Percentiles rank a stretch among this genome's conserved stretches.
phyloP scores from a whole-genome alignment of 345 rosid genomes.

The Rhodamnia argentea region DNA sequence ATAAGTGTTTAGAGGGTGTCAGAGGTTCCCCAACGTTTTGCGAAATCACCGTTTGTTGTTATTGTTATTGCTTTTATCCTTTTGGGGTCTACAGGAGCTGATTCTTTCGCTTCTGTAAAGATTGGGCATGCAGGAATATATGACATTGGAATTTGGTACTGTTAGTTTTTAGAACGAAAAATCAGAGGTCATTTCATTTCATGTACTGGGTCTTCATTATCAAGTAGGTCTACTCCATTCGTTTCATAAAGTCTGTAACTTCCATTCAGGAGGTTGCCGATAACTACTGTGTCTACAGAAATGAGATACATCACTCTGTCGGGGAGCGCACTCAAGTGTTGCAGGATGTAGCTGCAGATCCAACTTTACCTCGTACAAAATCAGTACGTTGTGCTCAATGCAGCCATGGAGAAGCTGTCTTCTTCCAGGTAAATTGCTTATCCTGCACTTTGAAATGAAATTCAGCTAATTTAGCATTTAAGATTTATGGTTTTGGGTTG shows the following conservation, averaged over 20 bases:
- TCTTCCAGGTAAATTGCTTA: constrained; percentile 26
- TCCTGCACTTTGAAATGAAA: not conserved
- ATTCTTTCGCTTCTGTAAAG: not conserved
- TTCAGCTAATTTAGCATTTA: not conserved
- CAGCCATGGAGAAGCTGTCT: constrained; percentile 34
- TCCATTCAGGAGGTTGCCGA: constrained; percentile 36
- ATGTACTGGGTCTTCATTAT: not conserved
- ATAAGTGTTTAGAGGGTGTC: not conserved
- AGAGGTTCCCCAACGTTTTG: not conserved
- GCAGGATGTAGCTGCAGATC: constrained; percentile 49
- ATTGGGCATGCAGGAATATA: not conserved
- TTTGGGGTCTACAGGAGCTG: not conserved
- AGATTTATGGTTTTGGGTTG: not conserved
- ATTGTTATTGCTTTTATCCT: not conserved
- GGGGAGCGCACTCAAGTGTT: constrained; percentile 40
- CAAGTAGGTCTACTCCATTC: not conserved
- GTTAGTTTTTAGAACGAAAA: not conserved
- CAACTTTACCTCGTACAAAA: constrained; percentile 48
- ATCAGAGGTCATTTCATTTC: not conserved
- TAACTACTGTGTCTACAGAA: constrained; percentile 32
- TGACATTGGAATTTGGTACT: not conserved
- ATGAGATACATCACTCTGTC: constrained; percentile 36
- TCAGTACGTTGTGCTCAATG: constrained; percentile 22
- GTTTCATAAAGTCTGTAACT: not conserved
- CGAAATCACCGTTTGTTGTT: not conserved